A percentile compares a stretch with the other conserved stretches of the same genome.
Evolutionary conservation across 2,329 filamentous ascomycete genomes (phyloP).

Genomic region (Endothia cerciana): DNA sequence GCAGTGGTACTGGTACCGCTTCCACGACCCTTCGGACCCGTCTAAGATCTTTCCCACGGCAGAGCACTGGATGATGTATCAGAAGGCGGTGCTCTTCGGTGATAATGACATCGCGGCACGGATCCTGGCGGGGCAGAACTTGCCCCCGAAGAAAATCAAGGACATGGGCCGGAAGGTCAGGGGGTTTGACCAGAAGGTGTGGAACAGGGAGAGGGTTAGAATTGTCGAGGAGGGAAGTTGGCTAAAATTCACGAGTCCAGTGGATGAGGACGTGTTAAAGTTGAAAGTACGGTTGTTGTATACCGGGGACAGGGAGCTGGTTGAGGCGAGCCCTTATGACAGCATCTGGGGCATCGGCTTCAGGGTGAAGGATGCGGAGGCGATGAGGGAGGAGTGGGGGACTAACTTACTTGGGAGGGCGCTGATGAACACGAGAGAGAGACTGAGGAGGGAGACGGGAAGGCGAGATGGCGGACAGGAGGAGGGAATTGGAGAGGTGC

Average conservation of each 20-base stretch:
- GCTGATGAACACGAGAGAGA: conserved; percentile 59
- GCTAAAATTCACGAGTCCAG: conserved; percentile 58
- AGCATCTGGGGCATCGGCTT: conserved; percentile 70
- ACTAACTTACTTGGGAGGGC: conserved; percentile 67
- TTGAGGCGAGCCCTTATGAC: conserved; percentile 65
- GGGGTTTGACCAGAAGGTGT: conserved; percentile 54
- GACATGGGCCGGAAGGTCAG: conserved; percentile 58
- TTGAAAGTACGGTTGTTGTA: conserved; percentile 55
- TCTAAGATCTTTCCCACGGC: conserved; percentile 51
- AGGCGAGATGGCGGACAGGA: background rate
- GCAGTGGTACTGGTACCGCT: conserved; percentile 63
- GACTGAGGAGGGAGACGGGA: conserved; percentile 47
- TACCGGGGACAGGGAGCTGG: conserved; percentile 63
- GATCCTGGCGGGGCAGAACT: conserved; percentile 49
- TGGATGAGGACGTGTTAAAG: conserved; percentile 40
- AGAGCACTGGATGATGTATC: conserved; percentile 61
- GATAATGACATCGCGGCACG: conserved; percentile 47
- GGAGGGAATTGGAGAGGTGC: background rate
- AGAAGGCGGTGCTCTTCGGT: conserved; percentile 54
- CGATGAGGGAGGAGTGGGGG: conserved; percentile 59
- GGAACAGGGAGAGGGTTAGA: conserved; percentile 53
- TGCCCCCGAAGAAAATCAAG: conserved; percentile 53
- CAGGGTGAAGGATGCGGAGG: conserved; percentile 51
- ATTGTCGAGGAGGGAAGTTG: conserved; percentile 63
- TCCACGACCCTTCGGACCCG: conserved; percentile 44